Evolutionary conservation across 768 basidiomycete species (phyloP), one percentile per base, ranked within the genome.

Genomic region (Candolleomyces eurysporus): DNA sequence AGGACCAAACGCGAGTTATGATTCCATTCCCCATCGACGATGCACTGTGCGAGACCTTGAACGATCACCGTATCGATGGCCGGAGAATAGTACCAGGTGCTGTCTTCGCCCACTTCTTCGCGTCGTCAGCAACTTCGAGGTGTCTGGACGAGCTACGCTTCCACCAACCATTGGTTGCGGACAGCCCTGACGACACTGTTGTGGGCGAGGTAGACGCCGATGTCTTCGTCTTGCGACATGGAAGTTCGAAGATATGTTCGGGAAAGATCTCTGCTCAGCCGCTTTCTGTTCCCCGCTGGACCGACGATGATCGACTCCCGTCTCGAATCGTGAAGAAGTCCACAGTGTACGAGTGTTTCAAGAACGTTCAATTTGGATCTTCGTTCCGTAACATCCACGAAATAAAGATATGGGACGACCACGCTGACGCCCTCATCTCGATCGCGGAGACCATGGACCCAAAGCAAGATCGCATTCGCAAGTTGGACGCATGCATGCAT

Each of bases 51-150:
- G 66, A 69, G 46, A 69, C 72, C 62, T 64, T 76, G 10, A 65
- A 74, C 31, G 68, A 73, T 53, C 74, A 75, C 61, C 69, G 69
- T 10, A 75, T 76, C n/a, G 71, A 74, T 40, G 73, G 73, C n/a
- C 69, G 72, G 14, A 65, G 70, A 31, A 72, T 76, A 30, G 64
- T 76, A 57, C 75, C 75, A 46, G 74, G 71, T 45, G 71, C 73
- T n/a, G 74, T 70, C 5, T 72, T 75, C 66, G 72, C 72, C 3
- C 70, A 73, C 55, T 68, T 70, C 55, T 71, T 74, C 52, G 71
- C 73, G 36, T 58, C 64, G 39, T 39, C 66, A 2, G 52, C 62
- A 17, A 30, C 51, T 13, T 60, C 63, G 5, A 66, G 67, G 57
- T 56, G 66, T n/a, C 63, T 73, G 21, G 69, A 69, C 56, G 68